Conservation (phyloP, 2,329 filamentous ascomycete species). For the Ampelomyces quisqualis region DNA sequence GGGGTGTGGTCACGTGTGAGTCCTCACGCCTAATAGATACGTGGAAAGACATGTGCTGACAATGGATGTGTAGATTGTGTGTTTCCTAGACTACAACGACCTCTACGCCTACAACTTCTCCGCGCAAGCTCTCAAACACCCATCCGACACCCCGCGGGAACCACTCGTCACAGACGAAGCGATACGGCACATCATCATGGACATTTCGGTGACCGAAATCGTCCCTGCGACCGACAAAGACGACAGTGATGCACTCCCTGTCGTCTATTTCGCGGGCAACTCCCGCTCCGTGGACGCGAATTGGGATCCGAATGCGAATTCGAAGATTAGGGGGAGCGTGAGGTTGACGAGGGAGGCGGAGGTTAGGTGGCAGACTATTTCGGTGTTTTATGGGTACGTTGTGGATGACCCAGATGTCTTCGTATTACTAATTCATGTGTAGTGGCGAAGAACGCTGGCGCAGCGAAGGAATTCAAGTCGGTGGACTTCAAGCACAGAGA, state of each 20-base stretch:
- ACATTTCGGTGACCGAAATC: constrained; percentile 61
- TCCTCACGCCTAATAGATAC: too few relatives aligned
- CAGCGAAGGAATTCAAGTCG: constrained; percentile 75
- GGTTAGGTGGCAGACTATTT: constrained; percentile 71
- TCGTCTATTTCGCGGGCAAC: constrained; percentile 67
- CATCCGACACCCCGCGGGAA: constrained; percentile 47
- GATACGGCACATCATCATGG: constrained; percentile 69
- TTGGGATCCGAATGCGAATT: constrained; percentile 70
- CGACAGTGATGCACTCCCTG: too few relatives aligned
- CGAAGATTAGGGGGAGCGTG: constrained; percentile 64
- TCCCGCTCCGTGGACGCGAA: constrained; percentile 63
- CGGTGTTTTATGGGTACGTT: constrained; percentile 57
- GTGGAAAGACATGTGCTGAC: too few relatives aligned
- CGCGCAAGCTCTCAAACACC: constrained; percentile 38
- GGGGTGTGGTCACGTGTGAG: constrained; percentile 70
- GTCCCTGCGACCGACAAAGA: constrained; percentile 60
- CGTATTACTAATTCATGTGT: constrained; percentile 32
- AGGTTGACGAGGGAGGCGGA: constrained; percentile 68
- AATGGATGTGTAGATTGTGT: constrained; percentile 51
- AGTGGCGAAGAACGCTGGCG: constrained; percentile 70
- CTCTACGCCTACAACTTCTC: constrained; percentile 72
- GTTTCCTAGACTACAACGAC: constrained; percentile 54
- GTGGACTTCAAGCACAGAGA: constrained; percentile 63
- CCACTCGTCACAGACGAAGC: constrained; percentile 66
- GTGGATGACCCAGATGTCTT: neutral